Evolutionary conservation across 2,329 filamentous ascomycete species (phyloP), one percentile per base, ranked within the genome.

Genomic region (Ophiostoma triangulosporum): DNA sequence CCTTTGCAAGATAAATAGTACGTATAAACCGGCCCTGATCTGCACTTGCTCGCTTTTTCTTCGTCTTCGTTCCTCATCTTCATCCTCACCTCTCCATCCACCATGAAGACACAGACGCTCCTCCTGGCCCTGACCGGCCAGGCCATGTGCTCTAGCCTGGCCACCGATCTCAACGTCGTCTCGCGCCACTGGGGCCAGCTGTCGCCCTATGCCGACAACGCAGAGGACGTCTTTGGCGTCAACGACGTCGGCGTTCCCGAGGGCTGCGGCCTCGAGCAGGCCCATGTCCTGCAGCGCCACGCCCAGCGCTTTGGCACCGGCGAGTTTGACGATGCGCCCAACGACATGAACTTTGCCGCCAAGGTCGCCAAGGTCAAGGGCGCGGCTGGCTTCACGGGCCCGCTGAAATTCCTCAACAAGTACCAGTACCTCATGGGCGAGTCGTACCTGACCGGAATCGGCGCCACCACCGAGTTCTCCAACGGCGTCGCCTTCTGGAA

Each of bases 191-290:
- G 71, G 71, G 73, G 73, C 58, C 68, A 75, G 59, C 63, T 76
- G 33, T 68, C 69, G 12, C 65, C 70, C 1, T 76, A 76, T 58
- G 58, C 56, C 8, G 72, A 75, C 60, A 75, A 75, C 53, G 58
- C 64, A 3, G 70, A 69, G 17, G 57, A 66, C 51, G 61, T 64
- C 51, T 77, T 76, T 57, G 75, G 74, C 31, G 70, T 78, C 14
- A 56, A 67, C 4, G 65, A 72, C 52, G 66, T 72, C 29, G 72
- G 71, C 4, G 61, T 74, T 7, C 76, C 77, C 0, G 64, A 70
- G 48, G 74, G 73, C n/a, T 80, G 77, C 63, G 74, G 77, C 61
- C 64, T 79, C 53, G 72, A 75, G 55, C 74, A 78, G 61, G 74
- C 68, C 0, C 75, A 78, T 58, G 65, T 70, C 6, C 67, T 80